Evolutionary conservation across 1,284 basidiomycete species (phyloP).

Genomic region (Bothia castanella): DNA sequence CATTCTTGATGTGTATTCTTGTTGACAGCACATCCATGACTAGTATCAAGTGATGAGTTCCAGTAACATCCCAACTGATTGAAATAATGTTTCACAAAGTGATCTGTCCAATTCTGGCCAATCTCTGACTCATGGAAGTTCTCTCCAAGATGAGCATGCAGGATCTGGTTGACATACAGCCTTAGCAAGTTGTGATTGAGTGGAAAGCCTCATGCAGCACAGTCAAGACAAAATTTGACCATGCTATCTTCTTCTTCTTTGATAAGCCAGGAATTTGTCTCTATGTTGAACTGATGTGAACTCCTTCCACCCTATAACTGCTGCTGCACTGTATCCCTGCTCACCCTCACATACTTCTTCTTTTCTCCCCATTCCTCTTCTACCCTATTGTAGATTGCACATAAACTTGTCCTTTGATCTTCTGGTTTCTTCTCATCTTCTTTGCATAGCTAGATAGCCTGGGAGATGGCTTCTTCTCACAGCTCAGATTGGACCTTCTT

Average conservation of each 20-base stretch:
- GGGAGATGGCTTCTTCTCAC: no score
- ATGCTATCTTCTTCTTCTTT: neutral
- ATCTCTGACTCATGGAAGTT: constrained; percentile 32
- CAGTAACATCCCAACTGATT: constrained; percentile 21
- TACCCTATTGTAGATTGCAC: no score
- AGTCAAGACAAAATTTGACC: neutral
- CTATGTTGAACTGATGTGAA: neutral
- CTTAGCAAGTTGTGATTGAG: constrained; percentile 25
- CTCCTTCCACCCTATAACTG: neutral
- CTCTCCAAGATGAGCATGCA: constrained; percentile 23
- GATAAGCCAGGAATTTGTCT: neutral
- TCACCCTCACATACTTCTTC: neutral
- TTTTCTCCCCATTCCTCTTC: no score
- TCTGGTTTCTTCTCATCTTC: no score
- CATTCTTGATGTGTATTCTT: constrained; percentile 32
- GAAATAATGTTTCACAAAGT: constrained; percentile 27
- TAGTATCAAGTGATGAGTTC: constrained; percentile 29
- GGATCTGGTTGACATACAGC: neutral
- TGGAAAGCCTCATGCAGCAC: constrained; percentile 27
- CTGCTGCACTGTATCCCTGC: neutral
- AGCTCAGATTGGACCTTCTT: no score
- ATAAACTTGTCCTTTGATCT: no score
- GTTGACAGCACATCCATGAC: constrained; percentile 37
- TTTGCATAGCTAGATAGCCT: no score
- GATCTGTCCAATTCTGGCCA: constrained; percentile 35